Percentiles rank a stretch among this genome's conserved stretches.
These are phyloP conservation scores for Dentipellis sp. DNA, from an alignment of 768 basidiomycete genomes.

Conservation along the genomic window DNA sequence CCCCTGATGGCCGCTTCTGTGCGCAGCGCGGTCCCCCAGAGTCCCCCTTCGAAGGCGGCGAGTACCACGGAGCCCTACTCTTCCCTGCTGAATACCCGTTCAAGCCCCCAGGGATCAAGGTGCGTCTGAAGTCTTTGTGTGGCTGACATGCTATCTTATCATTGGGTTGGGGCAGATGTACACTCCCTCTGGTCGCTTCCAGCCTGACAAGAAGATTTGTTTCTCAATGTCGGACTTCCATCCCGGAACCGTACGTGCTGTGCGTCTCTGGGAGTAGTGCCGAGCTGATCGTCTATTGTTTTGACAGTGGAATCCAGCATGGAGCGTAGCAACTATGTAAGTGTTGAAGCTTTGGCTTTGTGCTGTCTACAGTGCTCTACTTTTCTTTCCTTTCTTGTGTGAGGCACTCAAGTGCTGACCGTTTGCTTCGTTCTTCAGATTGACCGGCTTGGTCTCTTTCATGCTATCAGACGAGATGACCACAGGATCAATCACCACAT, in stretches of 20 bases:
- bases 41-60: conserved; percentile 83
- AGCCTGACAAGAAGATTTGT: conserved; percentile 92
- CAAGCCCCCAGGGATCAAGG: conserved; percentile 96
- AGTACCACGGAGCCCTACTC: conserved; percentile 87
- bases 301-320: conserved; percentile 85
- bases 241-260: conserved; percentile 56
- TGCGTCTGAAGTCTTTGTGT: conserved; percentile 23
- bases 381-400: background rate
- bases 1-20: conserved; percentile 5
- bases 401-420: background rate
- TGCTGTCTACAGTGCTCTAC: conserved; percentile 1
- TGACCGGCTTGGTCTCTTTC: conserved; percentile 89
- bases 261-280: background rate
- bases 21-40: conserved; percentile 86
- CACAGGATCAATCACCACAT: conserved; percentile 81
- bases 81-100: conserved; percentile 96
- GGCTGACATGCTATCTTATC: background rate
- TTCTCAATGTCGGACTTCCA: conserved; percentile 98
- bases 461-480: conserved; percentile 97
- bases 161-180: conserved; percentile 51
- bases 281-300: background rate
- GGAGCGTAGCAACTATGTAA: conserved; percentile 92
- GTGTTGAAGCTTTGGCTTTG: conserved; percentile 21
- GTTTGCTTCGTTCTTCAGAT: conserved; percentile 31
- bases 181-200: conserved; percentile 85